Percentiles rank a stretch among this genome's conserved stretches.
Evolutionary conservation across 1,139 yeast species (phyloP).

Genomic region (Diutina scorzettiae): DNA sequence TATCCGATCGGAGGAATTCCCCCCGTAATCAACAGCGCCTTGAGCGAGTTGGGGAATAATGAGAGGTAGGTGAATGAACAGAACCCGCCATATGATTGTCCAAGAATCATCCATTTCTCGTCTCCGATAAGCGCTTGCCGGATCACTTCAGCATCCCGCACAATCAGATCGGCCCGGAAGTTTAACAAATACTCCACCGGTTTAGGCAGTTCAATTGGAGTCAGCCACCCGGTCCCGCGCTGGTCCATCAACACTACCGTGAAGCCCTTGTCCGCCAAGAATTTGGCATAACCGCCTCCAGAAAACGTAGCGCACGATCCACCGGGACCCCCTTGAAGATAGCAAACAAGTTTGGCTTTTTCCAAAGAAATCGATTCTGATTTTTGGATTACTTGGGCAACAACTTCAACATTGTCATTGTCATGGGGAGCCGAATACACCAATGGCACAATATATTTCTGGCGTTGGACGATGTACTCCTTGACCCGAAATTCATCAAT

Average conservation of each 20-base stretch:
- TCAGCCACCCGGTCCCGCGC: slow-evolving; percentile 45
- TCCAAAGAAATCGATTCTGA: slow-evolving; percentile 9
- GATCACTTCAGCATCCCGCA: slow-evolving; percentile 37
- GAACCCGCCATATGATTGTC: slow-evolving; percentile 52
- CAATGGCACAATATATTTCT: slow-evolving; percentile 20
- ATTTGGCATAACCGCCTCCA: slow-evolving; percentile 19
- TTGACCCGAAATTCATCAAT: not conserved
- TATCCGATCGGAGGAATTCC: slow-evolving; percentile 43
- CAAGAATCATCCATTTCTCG: slow-evolving; percentile 37
- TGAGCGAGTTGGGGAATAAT: slow-evolving; percentile 25
- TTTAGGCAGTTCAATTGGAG: slow-evolving; percentile 24
- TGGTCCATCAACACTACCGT: slow-evolving; percentile 42
- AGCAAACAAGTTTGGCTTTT: slow-evolving; percentile 25
- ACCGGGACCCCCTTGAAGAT: slow-evolving; percentile 53
- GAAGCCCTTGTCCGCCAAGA: slow-evolving; percentile 30
- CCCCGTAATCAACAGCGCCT: slow-evolving; percentile 37
- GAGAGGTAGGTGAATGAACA: slow-evolving; percentile 39
- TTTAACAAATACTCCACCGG: slow-evolving; percentile 23
- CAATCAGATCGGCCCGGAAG: slow-evolving; percentile 42
- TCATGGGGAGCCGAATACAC: slow-evolving; percentile 10
- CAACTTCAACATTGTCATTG: slow-evolving; percentile 11
- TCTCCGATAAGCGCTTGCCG: slow-evolving; percentile 23
- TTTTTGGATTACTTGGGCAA: slow-evolving; percentile 25
- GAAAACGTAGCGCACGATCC: slow-evolving; percentile 27
- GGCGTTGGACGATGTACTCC: slow-evolving; percentile 11